Base-by-base conservation (phyloP, 2,329 filamentous ascomycete genomes). In the Sodiomyces alkalinus region DNA sequence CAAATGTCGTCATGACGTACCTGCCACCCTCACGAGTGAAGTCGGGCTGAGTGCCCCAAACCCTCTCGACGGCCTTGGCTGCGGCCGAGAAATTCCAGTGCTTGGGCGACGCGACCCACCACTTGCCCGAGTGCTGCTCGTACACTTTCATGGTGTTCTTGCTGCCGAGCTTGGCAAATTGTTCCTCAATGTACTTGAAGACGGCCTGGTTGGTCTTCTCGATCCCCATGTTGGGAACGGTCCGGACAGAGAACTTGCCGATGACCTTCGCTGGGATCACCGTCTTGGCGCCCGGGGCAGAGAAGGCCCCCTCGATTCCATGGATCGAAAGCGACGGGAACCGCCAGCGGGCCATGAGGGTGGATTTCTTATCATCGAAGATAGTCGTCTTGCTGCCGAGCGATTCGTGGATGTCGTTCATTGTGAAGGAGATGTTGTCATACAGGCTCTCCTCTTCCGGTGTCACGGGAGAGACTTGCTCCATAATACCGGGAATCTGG, bases 31-130 rank as follows among this genome's bases (percentile, higher is more conserved):
- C 90, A 37, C 90, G 74, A 22, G 90, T 98, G 56, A 93, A 79
- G 58, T 98, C 90, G 16, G 90, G 90, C 61, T 85, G 68, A 30
- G 93, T 79, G 30, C 81, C 81, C 71, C 85, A 98, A 20, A 98
- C 90, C 39, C 83, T 74, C 64, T 96, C 79, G 19, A 90, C 85
- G n/a, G 90, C 90, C 68, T 93, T 96, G 48, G 78, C 74, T 10
- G 90, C 90, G 16, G 87, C 87, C 17, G 74, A 71, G 60, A 96
- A 98, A 68, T 98, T 98, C 85, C 90, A 96, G 68, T 98, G 87
- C 60, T 92, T 90, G 17, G 90, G 87, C 48, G 80, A 86, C 26
- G 92, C 85, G 26, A 92, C 85, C 90, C 90, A 98, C 90, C 90
- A 98, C 60, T 94, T 94, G 42, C 90, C 90, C 34, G 75, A 77